These are phyloP conservation scores for Hymenoscyphus scutula DNA, from an alignment of 2,329 filamentous ascomycete genomes.

Conservation along the genomic window DNA sequence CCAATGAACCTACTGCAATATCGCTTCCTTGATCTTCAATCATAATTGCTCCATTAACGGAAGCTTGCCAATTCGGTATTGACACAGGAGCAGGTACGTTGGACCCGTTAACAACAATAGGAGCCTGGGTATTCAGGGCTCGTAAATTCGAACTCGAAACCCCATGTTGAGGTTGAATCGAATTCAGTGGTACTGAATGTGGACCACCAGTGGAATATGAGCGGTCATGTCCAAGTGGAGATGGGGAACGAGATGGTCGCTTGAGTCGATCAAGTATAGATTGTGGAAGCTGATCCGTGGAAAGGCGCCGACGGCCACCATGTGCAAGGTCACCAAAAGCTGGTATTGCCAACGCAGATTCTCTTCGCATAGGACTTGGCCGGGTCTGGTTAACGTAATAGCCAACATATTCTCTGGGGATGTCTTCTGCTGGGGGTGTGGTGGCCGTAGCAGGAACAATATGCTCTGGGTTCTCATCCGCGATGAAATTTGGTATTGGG, in stretches of 20 bases:
- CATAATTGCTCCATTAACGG: constrained; percentile 27
- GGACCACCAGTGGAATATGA: constrained; percentile 31
- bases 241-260: constrained; percentile 36
- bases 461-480: constrained; percentile 45
- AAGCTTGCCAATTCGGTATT: constrained; percentile 31
- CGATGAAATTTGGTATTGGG: constrained; percentile 53
- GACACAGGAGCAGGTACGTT: constrained; percentile 28
- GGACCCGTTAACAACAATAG: constrained; percentile 36
- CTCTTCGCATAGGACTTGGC: constrained; percentile 23
- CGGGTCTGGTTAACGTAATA: constrained; percentile 35
- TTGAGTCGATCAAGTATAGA: constrained; percentile 35
- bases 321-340: constrained; percentile 35
- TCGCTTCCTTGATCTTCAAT: constrained; percentile 31
- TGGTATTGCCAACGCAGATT: constrained; percentile 30
- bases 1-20: constrained; percentile 26
- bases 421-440: constrained; percentile 30
- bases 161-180: constrained; percentile 27
- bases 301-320: constrained; percentile 28
- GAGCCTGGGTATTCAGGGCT: constrained; percentile 29
- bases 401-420: constrained; percentile 36
- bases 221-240: constrained; percentile 37
- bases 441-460: constrained; percentile 22
- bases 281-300: constrained; percentile 37
- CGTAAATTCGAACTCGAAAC: constrained; percentile 31
- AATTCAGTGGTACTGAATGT: constrained; percentile 24